Conservation (phyloP, 2,329 filamentous ascomycete genomes). For the Aspergillus sp. region DNA sequence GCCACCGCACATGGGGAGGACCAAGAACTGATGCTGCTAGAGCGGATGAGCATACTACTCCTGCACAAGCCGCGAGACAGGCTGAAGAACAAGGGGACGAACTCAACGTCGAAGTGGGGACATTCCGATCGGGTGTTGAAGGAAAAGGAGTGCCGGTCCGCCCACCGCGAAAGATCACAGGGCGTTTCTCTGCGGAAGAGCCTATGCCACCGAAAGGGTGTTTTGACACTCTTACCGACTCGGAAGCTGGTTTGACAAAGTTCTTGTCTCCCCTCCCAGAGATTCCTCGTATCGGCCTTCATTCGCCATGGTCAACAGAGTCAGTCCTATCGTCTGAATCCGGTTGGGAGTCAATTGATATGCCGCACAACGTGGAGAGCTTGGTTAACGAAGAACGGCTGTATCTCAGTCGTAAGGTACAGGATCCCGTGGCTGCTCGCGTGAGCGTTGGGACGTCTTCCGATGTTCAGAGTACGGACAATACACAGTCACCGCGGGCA, state of each 20-base stretch:
- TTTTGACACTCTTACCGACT: constrained; percentile 49
- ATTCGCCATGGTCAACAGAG: constrained; percentile 68
- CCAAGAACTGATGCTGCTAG: constrained; percentile 86
- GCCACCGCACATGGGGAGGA: constrained; percentile 93
- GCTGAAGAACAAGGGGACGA: constrained; percentile 82
- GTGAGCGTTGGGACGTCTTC: constrained; percentile 6
- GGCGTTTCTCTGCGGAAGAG: constrained; percentile 68
- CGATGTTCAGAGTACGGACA: constrained; percentile 6
- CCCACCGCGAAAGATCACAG: constrained; percentile 75
- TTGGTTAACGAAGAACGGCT: constrained; percentile 82
- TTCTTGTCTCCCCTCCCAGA: constrained; percentile 51
- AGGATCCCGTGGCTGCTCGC: constrained; percentile 25
- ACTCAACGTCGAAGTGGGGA: constrained; percentile 85
- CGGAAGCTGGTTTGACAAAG: constrained; percentile 61
- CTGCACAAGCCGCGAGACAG: constrained; percentile 80
- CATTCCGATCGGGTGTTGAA: constrained; percentile 63
- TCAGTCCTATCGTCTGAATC: constrained; percentile 65
- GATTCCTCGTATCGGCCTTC: constrained; percentile 53
- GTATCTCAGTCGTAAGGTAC: constrained; percentile 64
- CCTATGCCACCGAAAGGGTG: constrained; percentile 68
- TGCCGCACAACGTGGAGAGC: constrained; percentile 71
- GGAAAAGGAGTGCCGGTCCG: constrained; percentile 64
- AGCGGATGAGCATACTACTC: constrained; percentile 75
- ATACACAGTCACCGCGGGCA: constrained; percentile 21
- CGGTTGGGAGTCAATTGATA: constrained; percentile 63